Base-by-base conservation (phyloP, 495 filamentous ascomycete species). In the Tuber aestivum region DNA sequence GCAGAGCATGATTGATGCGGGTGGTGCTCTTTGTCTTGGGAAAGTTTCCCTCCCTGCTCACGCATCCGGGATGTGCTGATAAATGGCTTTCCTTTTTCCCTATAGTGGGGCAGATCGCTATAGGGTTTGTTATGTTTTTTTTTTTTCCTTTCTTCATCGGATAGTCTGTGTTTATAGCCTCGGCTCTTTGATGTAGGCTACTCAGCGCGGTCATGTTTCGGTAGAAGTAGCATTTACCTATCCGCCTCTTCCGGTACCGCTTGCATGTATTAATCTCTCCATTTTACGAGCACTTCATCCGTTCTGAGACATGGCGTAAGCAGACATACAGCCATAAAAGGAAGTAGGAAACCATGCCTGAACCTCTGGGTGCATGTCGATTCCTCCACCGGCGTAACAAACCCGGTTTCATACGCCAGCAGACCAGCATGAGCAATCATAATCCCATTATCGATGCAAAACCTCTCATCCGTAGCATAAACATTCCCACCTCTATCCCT, bases 381-480 rank as follows among this genome's bases (percentile, higher is more conserved):
- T 21, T 97, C 94, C 79, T 92, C 90, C 20, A 98, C 80, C 4
- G 87, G 85, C 23, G 93, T 97, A 70, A 83, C 85, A 82, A 93
- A 92, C 9, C 95, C 95, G 0, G 89, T 92, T 84, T 88, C 85
- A 81, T 91, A 97, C 12, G 93, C 94, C 77, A 97, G 82, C 80
- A 99, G 84, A 40, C 95, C 95, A 16, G 95, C 95, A 85, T 99
- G 95, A 20, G 95, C 95, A 86, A 99, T 99, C 95, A 99, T 99
- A 75, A 99, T 97, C 68, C 95, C 96, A 82, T 99, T 99, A 85
- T 99, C 96, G 78, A 99, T 99, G 82, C 95, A 98, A 85, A 97
- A 98, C 69, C 95, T 89, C 85, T 98, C 81, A 61, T 81, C 79
- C 1, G 95, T 99, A 14, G 94, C 94, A 86, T 91, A 97, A 32